These are phyloP conservation scores for Citrus medica DNA, from an alignment of 345 rosid genomes.

Conservation along the genomic window DNA sequence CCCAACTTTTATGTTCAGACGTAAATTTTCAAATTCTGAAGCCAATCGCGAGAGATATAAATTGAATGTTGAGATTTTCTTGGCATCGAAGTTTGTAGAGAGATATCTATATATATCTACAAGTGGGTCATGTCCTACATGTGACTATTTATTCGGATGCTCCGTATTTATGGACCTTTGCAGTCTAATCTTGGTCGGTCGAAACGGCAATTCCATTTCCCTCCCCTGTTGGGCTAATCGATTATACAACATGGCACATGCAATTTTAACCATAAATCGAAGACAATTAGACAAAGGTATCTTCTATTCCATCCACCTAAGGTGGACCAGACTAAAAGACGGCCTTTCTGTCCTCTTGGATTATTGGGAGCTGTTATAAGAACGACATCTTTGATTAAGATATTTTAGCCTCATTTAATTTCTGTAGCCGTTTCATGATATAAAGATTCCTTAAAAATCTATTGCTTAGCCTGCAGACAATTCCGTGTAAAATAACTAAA, in stretches of 20 bases:
- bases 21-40: background rate
- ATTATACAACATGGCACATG: background rate
- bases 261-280: background rate
- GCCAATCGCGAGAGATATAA: background rate
- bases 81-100: background rate
- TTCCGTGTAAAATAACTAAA: too few species aligned
- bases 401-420: background rate
- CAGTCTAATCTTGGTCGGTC: background rate
- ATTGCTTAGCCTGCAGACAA: background rate
- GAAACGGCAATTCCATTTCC: background rate
- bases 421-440: background rate
- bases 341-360: background rate
- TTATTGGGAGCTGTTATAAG: background rate
- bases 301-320: background rate
- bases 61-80: background rate
- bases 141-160: conserved; percentile 19
- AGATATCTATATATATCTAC: background rate
- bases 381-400: background rate
- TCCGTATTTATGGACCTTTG: background rate
- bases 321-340: background rate
- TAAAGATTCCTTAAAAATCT: background rate
- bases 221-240: background rate
- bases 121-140: conserved; percentile 27
- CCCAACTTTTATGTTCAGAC: conserved; percentile 15
- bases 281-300: background rate